Base-by-base conservation (phyloP, 352 stramenopile genomes). In the Phytophthora colocasiae region DNA sequence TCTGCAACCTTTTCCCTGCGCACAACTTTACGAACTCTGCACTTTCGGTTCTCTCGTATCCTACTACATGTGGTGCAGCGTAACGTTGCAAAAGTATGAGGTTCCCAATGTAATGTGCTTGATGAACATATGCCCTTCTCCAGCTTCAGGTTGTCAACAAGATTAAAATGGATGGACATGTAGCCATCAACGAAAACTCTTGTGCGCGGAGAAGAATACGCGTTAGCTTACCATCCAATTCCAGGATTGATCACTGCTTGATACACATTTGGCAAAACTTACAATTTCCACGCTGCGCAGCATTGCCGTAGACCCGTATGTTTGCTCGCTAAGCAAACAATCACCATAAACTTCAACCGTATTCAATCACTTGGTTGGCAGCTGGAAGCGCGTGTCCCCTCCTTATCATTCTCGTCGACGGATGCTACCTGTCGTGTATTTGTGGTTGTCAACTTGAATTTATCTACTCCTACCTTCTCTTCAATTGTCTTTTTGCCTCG, bases 361-460 rank as follows among this genome's bases (percentile, higher is more conserved):
- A 45, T 15, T 17, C 17, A 55, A 12, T 12, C 17, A 44, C 17
- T 32, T 55, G 48, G 34, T 19, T 55, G 48, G 48, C 32, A 22
- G 32, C 48, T n/a, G 27, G 11, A 17, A 43, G 17, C 19, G 2
- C 3, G 17, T 44, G 48, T 12, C 48, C 48, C 48, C n/a, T 55
- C 48, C 48, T 55, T 55, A 22, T 55, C 41, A 22, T 45, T 43
- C 32, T 55, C 48, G 48, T 55, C 48, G 48, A 55, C 48, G 48
- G 29, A 55, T 45, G 48, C 8, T 44, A 34, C 45, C 7, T 55
- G 48, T 55, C 11, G 48, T 55, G 26, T 22, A 22, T 55, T 55
- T 10, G 48, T 55, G 8, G 31, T 44, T 44, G 48, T 32, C 48
- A 44, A 44, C 11, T 47, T 27, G 41, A 17, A 27, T 34, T 34